Percentiles rank a stretch among this genome's conserved stretches.
phyloP scores from a whole-genome alignment of 2,329 filamentous ascomycete species.

The Alternaria sp. region DNA sequence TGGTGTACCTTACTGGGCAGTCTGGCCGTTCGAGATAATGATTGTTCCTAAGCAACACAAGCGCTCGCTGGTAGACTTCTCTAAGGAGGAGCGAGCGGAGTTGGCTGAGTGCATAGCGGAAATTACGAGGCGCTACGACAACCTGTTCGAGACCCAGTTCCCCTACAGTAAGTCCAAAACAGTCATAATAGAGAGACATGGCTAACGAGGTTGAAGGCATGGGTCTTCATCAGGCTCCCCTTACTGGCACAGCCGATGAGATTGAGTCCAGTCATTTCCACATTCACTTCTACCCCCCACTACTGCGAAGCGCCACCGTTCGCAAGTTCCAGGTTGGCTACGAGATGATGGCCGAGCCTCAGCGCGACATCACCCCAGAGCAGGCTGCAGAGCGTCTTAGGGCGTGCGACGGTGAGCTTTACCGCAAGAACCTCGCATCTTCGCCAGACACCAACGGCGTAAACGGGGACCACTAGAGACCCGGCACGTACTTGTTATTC shows the following conservation, averaged over 20 bases:
- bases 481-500: neutral
- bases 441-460: constrained; percentile 20
- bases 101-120: constrained; percentile 87
- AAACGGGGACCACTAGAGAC: constrained; percentile 10
- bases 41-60: constrained; percentile 85
- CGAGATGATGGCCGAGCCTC: constrained; percentile 96
- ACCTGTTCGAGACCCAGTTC: constrained; percentile 94
- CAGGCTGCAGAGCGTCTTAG: constrained; percentile 83
- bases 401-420: constrained; percentile 79
- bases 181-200: neutral
- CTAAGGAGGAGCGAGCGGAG: constrained; percentile 69
- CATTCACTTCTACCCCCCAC: constrained; percentile 95
- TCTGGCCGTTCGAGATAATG: constrained; percentile 97
- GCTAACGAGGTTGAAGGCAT: constrained; percentile 64
- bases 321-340: constrained; percentile 97
- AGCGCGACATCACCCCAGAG: constrained; percentile 96
- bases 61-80: constrained; percentile 82
- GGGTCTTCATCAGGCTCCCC: constrained; percentile 92
- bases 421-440: constrained; percentile 65
- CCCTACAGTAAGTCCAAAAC: constrained; percentile 76
- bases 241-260: constrained; percentile 81
- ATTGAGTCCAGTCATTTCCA: constrained; percentile 89
- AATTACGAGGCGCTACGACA: constrained; percentile 90
- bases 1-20: constrained; percentile 95
- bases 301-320: constrained; percentile 90